Conservation (phyloP, 2,329 filamentous ascomycete genomes). For the Sporothrix euskadiensis region DNA sequence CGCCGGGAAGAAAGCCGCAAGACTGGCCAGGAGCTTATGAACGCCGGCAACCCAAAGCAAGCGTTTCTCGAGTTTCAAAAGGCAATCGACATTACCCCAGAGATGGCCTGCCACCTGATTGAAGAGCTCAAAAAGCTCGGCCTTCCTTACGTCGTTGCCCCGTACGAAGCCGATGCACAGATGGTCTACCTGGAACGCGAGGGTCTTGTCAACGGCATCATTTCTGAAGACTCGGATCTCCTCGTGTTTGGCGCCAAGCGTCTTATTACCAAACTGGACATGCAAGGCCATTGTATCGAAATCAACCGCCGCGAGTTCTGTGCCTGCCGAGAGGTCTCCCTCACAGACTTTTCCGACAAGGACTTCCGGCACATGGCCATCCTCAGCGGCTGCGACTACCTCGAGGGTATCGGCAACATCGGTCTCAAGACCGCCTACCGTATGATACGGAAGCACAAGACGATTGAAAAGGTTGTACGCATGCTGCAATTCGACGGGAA, state of each 20-base stretch:
- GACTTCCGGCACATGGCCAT: slow-evolving; percentile 97
- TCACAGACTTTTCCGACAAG: slow-evolving; percentile 87
- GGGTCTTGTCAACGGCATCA: slow-evolving; percentile 79
- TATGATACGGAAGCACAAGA: slow-evolving; percentile 86
- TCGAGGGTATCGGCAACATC: slow-evolving; percentile 80
- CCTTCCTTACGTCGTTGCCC: slow-evolving; percentile 87
- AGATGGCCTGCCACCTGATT: slow-evolving; percentile 91
- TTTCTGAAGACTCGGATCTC: slow-evolving; percentile 95
- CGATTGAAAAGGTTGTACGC: slow-evolving; percentile 75
- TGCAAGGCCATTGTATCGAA: slow-evolving; percentile 90
- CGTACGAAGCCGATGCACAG: slow-evolving; percentile 97
- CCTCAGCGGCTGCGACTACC: slow-evolving; percentile 92
- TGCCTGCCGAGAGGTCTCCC: slow-evolving; percentile 79
- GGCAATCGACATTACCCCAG: slow-evolving; percentile 89
- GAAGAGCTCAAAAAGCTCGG: slow-evolving; percentile 81
- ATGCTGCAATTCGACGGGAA: slow-evolving; percentile 90
- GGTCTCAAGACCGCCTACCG: slow-evolving; percentile 93
- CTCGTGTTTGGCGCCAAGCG: slow-evolving; percentile 92
- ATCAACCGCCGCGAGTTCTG: slow-evolving; percentile 88
- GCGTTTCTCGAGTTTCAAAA: slow-evolving; percentile 90
- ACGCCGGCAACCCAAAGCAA: slow-evolving; percentile 75
- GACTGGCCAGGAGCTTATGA: slow-evolving; percentile 74
- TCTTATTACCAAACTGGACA: slow-evolving; percentile 89
- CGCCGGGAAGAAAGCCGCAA: slow-evolving; percentile 75
- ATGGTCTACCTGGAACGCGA: slow-evolving; percentile 88